Evolutionary conservation across 2,329 filamentous ascomycete species (phyloP).

Genomic region (Exophiala alcalophila): DNA sequence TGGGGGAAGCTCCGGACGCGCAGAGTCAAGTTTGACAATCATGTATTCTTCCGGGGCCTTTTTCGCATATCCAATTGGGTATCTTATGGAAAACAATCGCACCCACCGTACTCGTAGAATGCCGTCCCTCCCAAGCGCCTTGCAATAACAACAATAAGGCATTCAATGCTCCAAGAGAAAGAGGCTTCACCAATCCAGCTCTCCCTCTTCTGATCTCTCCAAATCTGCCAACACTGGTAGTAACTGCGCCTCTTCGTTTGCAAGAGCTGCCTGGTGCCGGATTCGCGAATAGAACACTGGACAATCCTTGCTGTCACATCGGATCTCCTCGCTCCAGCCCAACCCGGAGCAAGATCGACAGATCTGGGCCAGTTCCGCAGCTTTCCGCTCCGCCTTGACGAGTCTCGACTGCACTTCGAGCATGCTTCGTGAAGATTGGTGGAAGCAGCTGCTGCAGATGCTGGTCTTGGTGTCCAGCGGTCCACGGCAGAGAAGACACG

Average conservation of each 20-base stretch:
- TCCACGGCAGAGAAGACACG: constrained; percentile 72
- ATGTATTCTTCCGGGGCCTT: too few relatives aligned
- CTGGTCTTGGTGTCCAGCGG: constrained; percentile 49
- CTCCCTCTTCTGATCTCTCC: constrained; percentile 36
- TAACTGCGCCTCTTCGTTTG: constrained; percentile 38
- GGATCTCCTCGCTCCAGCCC: constrained; percentile 71
- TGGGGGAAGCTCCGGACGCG: too few relatives aligned
- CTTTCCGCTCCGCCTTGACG: constrained; percentile 60
- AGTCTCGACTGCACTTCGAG: constrained; percentile 62
- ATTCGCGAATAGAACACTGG: constrained; percentile 73
- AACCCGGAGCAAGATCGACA: constrained; percentile 79
- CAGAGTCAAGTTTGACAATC: too few relatives aligned
- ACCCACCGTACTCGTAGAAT: too few relatives aligned
- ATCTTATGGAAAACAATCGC: too few relatives aligned
- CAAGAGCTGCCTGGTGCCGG: constrained; percentile 38
- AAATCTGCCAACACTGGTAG: constrained; percentile 39
- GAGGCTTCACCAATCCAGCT: constrained; percentile 40
- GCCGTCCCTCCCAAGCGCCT: too few relatives aligned
- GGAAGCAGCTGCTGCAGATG: constrained; percentile 40
- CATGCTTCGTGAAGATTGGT: constrained; percentile 55
- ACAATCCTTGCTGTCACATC: constrained; percentile 87
- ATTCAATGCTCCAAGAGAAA: too few relatives aligned
- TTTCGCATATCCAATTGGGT: too few relatives aligned
- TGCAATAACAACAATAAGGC: too few relatives aligned
- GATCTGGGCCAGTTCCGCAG: constrained; percentile 63